These are phyloP conservation scores for Zymoseptoria pseudotritici DNA, from an alignment of 2,329 filamentous ascomycete species.

Conservation along the genomic window DNA sequence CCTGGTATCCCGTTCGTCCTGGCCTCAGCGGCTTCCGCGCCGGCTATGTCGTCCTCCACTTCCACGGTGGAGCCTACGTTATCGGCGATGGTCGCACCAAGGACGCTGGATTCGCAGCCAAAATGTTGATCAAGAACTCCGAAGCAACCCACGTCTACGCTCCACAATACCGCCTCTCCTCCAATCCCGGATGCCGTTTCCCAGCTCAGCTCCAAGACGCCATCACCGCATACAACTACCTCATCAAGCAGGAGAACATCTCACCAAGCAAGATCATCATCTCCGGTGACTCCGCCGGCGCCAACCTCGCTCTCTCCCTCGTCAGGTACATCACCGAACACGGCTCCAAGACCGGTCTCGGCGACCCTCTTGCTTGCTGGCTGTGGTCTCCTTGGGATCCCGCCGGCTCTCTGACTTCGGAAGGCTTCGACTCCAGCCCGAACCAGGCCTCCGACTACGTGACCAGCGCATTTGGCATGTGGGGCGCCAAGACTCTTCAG, in stretches of 20 bases:
- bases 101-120: conserved; percentile 29
- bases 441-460: conserved; percentile 39
- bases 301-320: conserved; percentile 39
- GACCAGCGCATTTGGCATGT: conserved; percentile 31
- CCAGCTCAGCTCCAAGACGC: conserved; percentile 46
- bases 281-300: conserved; percentile 46
- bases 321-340: conserved; percentile 41
- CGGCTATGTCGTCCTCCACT: conserved; percentile 37
- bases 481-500: conserved; percentile 36
- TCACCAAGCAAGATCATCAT: conserved; percentile 37
- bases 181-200: conserved; percentile 39
- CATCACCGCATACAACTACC: conserved; percentile 41
- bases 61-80: conserved; percentile 45
- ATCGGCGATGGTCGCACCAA: conserved; percentile 36
- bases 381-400: conserved; percentile 43
- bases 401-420: conserved; percentile 20
- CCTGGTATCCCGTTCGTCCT: conserved; percentile 34
- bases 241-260: conserved; percentile 36
- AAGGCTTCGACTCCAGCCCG: conserved; percentile 25
- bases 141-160: conserved; percentile 35
- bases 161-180: conserved; percentile 44
- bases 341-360: conserved; percentile 29
- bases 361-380: conserved; percentile 31
- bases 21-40: conserved; percentile 1
- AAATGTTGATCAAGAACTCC: conserved; percentile 29